phyloP scores from a whole-genome alignment of 306 rosid species.

The Quercus aquifolioides region DNA sequence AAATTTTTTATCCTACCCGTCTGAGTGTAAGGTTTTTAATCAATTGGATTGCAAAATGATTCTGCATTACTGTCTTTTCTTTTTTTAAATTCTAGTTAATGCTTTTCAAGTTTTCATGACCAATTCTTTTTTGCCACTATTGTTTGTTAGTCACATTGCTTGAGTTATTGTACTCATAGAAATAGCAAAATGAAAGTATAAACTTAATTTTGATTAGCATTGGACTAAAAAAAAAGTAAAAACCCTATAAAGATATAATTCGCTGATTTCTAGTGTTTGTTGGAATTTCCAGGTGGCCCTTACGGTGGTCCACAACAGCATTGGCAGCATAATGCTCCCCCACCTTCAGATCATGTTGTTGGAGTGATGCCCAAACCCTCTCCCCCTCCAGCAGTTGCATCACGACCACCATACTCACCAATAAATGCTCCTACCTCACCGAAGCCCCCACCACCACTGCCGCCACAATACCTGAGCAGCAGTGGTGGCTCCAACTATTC shows the following conservation, averaged over 20 bases:
- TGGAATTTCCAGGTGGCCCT: conserved; percentile 45
- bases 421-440: not conserved
- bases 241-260: not conserved
- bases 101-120: not conserved
- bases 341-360: conserved; percentile 48
- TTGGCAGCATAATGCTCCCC: conserved; percentile 71
- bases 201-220: not conserved
- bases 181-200: not conserved
- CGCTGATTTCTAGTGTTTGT: conserved; percentile 6
- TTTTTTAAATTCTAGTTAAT: not conserved
- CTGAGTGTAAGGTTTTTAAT: not conserved
- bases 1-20: not conserved
- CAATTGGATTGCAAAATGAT: not conserved
- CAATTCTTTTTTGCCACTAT: not conserved
- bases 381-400: conserved; percentile 51
- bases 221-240: not conserved
- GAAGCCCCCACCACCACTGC: conserved; percentile 32
- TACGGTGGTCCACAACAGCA: conserved; percentile 59
- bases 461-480: conserved; percentile 51
- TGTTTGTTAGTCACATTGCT: not conserved
- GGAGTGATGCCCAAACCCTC: conserved; percentile 53
- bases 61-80: not conserved
- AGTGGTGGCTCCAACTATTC: conserved; percentile 92
- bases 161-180: not conserved
- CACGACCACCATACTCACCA: conserved; percentile 55